Evolutionary conservation across 2,329 filamentous ascomycete genomes (phyloP).

Genomic region (Fusarium lateritium): DNA sequence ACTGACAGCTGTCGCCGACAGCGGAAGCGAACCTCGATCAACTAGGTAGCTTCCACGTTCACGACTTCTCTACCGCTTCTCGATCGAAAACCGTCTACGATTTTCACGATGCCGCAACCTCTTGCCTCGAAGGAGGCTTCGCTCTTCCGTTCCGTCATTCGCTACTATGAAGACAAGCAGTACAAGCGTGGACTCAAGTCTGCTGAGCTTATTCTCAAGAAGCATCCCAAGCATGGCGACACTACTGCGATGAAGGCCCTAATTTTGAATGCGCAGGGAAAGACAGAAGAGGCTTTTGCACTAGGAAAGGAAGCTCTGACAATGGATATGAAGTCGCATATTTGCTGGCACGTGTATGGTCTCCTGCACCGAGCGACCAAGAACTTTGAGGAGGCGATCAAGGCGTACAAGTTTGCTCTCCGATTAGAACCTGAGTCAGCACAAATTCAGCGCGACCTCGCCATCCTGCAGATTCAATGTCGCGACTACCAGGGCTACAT

Average conservation of each 20-base stretch:
- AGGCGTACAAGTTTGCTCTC: slow-evolving; percentile 97
- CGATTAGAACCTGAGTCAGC: slow-evolving; percentile 92
- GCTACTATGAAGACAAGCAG: slow-evolving; percentile 97
- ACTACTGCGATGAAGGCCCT: slow-evolving; percentile 99
- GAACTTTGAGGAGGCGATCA: slow-evolving; percentile 99
- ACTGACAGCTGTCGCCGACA: slow-evolving; percentile 34
- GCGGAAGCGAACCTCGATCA: slow-evolving; percentile 23
- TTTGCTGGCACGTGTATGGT: slow-evolving; percentile 99
- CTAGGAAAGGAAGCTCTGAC: slow-evolving; percentile 93
- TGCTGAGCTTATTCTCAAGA: slow-evolving; percentile 95
- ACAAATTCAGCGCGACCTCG: slow-evolving; percentile 95
- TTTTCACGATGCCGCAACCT: slow-evolving; percentile 75
- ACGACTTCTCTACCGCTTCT: not conserved
- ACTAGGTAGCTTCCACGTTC: slow-evolving; percentile 4
- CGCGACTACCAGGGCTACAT: slow-evolving; percentile 95
- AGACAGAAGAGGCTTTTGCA: slow-evolving; percentile 93
- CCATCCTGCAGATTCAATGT: slow-evolving; percentile 95
- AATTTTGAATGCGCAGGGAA: slow-evolving; percentile 93
- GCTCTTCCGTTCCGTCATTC: slow-evolving; percentile 94
- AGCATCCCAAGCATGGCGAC: slow-evolving; percentile 95
- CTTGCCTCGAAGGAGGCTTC: slow-evolving; percentile 90
- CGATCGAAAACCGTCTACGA: slow-evolving; percentile 1
- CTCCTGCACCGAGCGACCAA: slow-evolving; percentile 93
- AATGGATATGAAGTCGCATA: slow-evolving; percentile 98
- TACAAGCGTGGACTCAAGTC: slow-evolving; percentile 96